These are phyloP conservation scores for Ceratonia siliqua DNA, from an alignment of 306 rosid species.

Conservation along the genomic window DNA sequence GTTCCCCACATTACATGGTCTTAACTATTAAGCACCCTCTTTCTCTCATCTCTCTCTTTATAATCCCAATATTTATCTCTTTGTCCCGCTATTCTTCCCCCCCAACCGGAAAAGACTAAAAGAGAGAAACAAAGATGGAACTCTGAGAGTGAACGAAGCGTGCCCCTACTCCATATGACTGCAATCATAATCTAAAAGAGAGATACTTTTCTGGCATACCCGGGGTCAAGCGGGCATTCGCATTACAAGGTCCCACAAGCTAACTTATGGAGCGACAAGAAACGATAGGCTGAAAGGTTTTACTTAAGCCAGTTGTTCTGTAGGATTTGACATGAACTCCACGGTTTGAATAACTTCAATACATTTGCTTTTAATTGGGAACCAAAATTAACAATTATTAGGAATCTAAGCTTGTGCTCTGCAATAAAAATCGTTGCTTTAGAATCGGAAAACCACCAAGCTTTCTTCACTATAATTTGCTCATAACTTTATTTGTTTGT, in stretches of 20 bases:
- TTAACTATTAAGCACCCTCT: slow-evolving; percentile 34
- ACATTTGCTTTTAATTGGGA: slow-evolving; percentile 41
- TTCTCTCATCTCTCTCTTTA: slow-evolving; percentile 27
- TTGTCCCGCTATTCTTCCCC: slow-evolving; percentile 34
- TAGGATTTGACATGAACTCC: slow-evolving; percentile 69
- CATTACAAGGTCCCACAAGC: slow-evolving; percentile 53
- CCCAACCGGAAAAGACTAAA: slow-evolving; percentile 43
- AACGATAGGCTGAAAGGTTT: slow-evolving; percentile 78
- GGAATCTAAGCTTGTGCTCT: slow-evolving; percentile 49
- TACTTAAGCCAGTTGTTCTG: slow-evolving; percentile 50
- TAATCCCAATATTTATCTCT: slow-evolving; percentile 39
- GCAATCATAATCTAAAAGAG: slow-evolving; percentile 81
- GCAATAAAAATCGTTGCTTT: slow-evolving; percentile 54
- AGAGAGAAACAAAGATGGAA: slow-evolving; percentile 41
- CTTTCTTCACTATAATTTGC: slow-evolving; percentile 8
- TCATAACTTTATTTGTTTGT: neutral
- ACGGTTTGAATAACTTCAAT: slow-evolving; percentile 23
- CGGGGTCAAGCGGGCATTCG: slow-evolving; percentile 71
- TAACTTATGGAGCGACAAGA: slow-evolving; percentile 56
- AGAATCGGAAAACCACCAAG: slow-evolving; percentile 45
- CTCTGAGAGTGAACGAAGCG: slow-evolving; percentile 44
- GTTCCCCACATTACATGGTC: slow-evolving; percentile 93
- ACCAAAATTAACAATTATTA: slow-evolving; percentile 39
- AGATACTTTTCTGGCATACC: slow-evolving; percentile 50
- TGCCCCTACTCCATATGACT: slow-evolving; percentile 62